Conservation (phyloP, 2,329 filamentous ascomycete genomes). For the Macrophomina pseudophaseolina region DNA sequence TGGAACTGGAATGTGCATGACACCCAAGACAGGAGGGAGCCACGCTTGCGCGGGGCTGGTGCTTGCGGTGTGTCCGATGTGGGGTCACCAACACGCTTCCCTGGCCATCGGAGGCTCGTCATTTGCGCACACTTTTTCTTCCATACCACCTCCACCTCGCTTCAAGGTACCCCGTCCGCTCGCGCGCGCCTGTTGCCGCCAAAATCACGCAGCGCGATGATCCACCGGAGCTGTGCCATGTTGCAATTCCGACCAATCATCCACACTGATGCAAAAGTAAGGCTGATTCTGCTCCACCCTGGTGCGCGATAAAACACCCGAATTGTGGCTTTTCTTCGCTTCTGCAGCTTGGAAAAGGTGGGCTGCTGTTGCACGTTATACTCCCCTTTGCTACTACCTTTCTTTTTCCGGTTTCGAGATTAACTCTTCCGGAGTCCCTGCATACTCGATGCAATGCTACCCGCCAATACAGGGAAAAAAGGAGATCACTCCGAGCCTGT, state of each 20-base stretch:
- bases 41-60: too few relatives aligned
- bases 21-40: neutral
- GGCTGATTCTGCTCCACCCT: conserved; percentile 7
- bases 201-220: neutral
- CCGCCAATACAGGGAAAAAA: neutral
- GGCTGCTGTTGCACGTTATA: too few relatives aligned
- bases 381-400: too few relatives aligned
- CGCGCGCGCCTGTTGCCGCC: neutral
- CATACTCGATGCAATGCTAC: conserved; percentile 16
- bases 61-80: conserved; percentile 10
- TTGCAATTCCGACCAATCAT: neutral
- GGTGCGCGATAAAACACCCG: neutral
- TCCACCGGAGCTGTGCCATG: neutral
- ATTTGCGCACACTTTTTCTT: neutral
- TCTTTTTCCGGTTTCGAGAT: neutral
- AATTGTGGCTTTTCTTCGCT: neutral
- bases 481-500: neutral
- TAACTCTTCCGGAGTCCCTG: conserved; percentile 6
- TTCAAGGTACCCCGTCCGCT: neutral
- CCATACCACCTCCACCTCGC: neutral
- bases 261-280: neutral
- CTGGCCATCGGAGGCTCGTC: neutral
- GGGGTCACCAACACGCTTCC: conserved; percentile 1
- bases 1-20: neutral
- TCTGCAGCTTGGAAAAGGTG: neutral